Conservation (phyloP, 163 green algal species). For the Dunaliella salina region DNA sequence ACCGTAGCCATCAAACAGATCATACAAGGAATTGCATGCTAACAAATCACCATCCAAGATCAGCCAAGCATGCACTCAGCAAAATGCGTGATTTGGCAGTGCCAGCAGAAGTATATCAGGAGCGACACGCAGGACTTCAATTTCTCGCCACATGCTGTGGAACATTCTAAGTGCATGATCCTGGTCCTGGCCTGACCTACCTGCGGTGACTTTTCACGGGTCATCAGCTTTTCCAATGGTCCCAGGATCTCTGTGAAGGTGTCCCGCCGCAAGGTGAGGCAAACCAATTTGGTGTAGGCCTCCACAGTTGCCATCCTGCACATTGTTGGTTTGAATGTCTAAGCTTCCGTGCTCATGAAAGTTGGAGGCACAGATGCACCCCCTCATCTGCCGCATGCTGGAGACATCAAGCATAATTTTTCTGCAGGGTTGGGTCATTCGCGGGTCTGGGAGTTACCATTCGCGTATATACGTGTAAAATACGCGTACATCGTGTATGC, state of each 20-base stretch:
- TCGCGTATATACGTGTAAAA: no score
- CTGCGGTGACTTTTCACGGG: constrained; percentile 78
- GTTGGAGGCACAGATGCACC: neutral
- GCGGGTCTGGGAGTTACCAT: no score
- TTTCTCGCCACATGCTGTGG: no score
- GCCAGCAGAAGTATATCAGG: no score
- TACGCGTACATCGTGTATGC: no score
- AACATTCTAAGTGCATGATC: no score
- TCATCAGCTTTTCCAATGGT: constrained; percentile 82
- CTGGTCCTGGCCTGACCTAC: no score
- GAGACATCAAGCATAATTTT: neutral
- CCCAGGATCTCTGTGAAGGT: constrained; percentile 86
- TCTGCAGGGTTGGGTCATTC: no score
- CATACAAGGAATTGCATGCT: neutral
- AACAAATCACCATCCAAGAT: no score
- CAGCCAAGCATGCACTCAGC: no score
- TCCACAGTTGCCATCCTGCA: constrained; percentile 53
- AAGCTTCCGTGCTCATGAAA: neutral
- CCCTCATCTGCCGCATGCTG: neutral
- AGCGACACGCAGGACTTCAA: no score
- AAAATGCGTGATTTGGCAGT: no score
- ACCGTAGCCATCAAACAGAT: neutral
- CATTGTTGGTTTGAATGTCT: neutral
- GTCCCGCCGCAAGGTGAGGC: constrained; percentile 70
- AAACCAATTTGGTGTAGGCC: constrained; percentile 67